Percentiles rank a stretch among this genome's conserved stretches.
Evolutionary conservation across 495 filamentous ascomycete species (phyloP).

Genomic region (Penicillium atrosanguineum): DNA sequence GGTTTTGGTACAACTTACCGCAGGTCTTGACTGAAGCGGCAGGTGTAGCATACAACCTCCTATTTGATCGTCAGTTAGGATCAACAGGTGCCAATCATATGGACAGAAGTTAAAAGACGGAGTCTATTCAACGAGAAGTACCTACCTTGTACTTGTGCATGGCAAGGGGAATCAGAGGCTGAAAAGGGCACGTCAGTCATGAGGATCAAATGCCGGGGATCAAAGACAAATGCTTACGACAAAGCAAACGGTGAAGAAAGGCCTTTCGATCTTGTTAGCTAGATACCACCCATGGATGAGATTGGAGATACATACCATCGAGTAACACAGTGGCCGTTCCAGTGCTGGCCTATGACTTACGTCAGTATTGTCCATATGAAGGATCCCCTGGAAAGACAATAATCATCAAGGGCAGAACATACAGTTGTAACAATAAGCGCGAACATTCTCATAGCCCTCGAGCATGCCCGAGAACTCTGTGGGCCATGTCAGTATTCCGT

Average conservation of each 20-base stretch:
- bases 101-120: neutral
- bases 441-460: constrained; percentile 53
- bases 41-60: constrained; percentile 54
- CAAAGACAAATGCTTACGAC: constrained; percentile 35
- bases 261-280: constrained; percentile 33
- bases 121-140: neutral
- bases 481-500: constrained; percentile 1
- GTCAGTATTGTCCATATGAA: neutral
- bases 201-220: neutral
- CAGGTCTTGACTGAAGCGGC: constrained; percentile 52
- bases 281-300: neutral
- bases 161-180: constrained; percentile 51
- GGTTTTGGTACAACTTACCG: constrained; percentile 30
- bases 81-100: neutral
- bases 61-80: constrained; percentile 23
- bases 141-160: constrained; percentile 51
- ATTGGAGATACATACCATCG: constrained; percentile 41
- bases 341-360: constrained; percentile 42
- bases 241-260: constrained; percentile 56
- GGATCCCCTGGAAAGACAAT: neutral
- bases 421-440: constrained; percentile 57
- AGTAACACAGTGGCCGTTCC: constrained; percentile 50
- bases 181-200: constrained; percentile 8
- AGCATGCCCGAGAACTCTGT: constrained; percentile 52
- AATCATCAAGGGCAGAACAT: constrained; percentile 13